These are phyloP conservation scores for Tulasnella sp. DNA, from an alignment of 768 basidiomycete genomes.

Conservation along the genomic window DNA sequence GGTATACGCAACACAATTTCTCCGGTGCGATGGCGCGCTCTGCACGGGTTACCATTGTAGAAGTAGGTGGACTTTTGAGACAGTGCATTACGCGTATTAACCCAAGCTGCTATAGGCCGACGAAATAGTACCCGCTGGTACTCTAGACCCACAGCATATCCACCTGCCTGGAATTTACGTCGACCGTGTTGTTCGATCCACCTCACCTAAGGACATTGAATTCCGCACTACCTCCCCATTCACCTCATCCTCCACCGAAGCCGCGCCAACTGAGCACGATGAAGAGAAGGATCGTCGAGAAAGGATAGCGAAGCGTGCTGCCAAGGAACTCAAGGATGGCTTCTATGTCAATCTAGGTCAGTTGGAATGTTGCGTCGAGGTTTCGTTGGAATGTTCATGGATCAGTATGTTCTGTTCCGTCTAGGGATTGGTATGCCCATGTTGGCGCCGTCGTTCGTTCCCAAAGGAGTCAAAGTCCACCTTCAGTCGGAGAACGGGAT, in stretches of 20 bases:
- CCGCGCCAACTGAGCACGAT: conserved; percentile 20
- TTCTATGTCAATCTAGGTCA: conserved; percentile 64
- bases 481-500: conserved; percentile 87
- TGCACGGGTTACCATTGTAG: conserved; percentile 82
- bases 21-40: conserved; percentile 79
- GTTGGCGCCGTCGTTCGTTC: conserved; percentile 69
- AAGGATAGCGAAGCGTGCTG: conserved; percentile 75
- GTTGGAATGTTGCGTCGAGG: neutral
- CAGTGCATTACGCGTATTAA: neutral
- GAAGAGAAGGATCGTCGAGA: conserved; percentile 32
- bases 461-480: conserved; percentile 70
- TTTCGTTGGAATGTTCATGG: neutral
- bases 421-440: conserved; percentile 83
- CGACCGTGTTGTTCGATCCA: conserved; percentile 76
- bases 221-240: conserved; percentile 52
- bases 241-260: conserved; percentile 16
- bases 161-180: conserved; percentile 82
- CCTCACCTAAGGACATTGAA: conserved; percentile 69
- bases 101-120: conserved; percentile 52
- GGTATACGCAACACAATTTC: conserved; percentile 85
- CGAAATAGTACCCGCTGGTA: conserved; percentile 74
- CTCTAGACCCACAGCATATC: conserved; percentile 68
- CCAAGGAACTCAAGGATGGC: conserved; percentile 80
- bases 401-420: neutral
- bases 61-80: too few species aligned